Conservation (phyloP, 768 basidiomycete genomes). For the Gloeostereum incarnatum region DNA sequence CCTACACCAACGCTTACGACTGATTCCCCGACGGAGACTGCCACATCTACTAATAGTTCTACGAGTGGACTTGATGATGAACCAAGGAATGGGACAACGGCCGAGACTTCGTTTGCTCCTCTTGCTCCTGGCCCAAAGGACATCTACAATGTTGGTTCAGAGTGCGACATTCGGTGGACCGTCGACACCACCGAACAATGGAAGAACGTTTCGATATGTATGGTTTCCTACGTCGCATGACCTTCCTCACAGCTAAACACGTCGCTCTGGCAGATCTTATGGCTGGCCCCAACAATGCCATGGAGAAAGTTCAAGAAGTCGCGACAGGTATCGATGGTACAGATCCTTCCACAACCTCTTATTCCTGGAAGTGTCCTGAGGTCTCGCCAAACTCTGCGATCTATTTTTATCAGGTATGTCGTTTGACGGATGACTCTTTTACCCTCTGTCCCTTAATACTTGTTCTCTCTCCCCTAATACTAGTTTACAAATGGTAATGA, state of each 20-base stretch:
- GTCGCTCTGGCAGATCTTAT: constrained; percentile 19
- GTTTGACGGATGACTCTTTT: too few relatives aligned
- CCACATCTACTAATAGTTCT: too few relatives aligned
- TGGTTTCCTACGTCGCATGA: constrained; percentile 4
- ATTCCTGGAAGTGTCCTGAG: constrained; percentile 24
- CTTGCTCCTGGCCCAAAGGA: constrained; percentile 29
- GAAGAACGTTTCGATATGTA: constrained; percentile 28
- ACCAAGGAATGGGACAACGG: too few relatives aligned
- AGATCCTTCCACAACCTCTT: constrained; percentile 16
- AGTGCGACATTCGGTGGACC: constrained; percentile 24
- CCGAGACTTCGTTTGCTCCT: constrained; percentile 16
- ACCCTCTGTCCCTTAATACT: too few relatives aligned
- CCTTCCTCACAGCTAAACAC: background rate
- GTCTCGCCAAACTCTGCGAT: constrained; percentile 26
- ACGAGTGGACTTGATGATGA: too few relatives aligned
- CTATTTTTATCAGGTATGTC: constrained; percentile 31
- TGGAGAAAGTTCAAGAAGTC: constrained; percentile 21
- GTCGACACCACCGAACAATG: constrained; percentile 19
- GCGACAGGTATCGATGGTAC: constrained; percentile 21
- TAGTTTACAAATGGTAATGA: too few relatives aligned
- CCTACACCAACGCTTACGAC: too few relatives aligned
- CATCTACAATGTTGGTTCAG: constrained; percentile 19
- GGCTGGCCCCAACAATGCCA: constrained; percentile 27
- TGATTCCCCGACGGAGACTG: too few relatives aligned
- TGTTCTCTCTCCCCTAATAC: too few relatives aligned